Evolutionary conservation across 2,329 filamentous ascomycete genomes (phyloP).

Genomic region (Neospermospora avenae): DNA sequence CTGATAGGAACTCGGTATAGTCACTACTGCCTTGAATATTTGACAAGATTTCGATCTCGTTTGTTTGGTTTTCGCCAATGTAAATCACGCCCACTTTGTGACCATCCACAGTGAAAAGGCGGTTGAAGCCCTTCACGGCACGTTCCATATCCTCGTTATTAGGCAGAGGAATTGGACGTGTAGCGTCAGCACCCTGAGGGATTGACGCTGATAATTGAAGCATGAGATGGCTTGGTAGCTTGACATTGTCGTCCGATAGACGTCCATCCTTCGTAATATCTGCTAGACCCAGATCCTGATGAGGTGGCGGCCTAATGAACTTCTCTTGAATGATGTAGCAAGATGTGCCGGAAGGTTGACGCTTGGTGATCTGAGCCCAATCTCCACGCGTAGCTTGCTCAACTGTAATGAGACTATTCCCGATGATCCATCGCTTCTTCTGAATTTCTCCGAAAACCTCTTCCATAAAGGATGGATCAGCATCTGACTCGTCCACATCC

Average conservation of each 20-base stretch:
- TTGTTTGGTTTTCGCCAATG: constrained; percentile 79
- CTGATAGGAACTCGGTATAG: constrained; percentile 80
- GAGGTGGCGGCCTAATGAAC: constrained; percentile 55
- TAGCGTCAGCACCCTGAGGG: constrained; percentile 52
- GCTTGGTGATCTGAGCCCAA: constrained; percentile 67
- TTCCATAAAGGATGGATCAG: constrained; percentile 62
- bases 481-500: constrained; percentile 73
- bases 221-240: constrained; percentile 71
- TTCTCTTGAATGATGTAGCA: constrained; percentile 51
- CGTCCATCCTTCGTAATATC: constrained; percentile 50
- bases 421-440: constrained; percentile 68
- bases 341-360: constrained; percentile 67
- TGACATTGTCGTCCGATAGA: constrained; percentile 51
- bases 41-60: constrained; percentile 79
- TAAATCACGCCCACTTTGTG: constrained; percentile 96
- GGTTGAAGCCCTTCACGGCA: constrained; percentile 78
- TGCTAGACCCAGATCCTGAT: constrained; percentile 49
- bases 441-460: constrained; percentile 63
- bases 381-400: constrained; percentile 66
- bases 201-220: constrained; percentile 65
- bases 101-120: constrained; percentile 84
- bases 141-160: constrained; percentile 52
- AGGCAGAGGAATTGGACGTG: constrained; percentile 74
- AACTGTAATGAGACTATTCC: constrained; percentile 70
- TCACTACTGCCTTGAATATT: constrained; percentile 85